Evolutionary conservation across 2,329 filamentous ascomycete genomes (phyloP).

Genomic region (Phyllosticta capitalensis): DNA sequence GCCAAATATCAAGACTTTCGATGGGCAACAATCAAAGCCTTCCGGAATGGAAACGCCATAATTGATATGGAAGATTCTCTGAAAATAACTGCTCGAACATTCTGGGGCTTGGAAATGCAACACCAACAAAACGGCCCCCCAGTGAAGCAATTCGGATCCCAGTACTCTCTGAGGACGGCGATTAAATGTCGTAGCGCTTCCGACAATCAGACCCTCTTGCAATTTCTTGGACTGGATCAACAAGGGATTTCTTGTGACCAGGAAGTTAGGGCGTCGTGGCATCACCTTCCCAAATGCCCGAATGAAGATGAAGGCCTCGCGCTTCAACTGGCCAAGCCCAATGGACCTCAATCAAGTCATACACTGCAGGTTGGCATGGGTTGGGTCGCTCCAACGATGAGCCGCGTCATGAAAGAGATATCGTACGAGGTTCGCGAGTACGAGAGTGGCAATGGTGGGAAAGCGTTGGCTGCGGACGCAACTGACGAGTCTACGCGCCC

Average conservation of each 20-base stretch:
- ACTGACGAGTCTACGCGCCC: too few species aligned
- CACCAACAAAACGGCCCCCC: not conserved
- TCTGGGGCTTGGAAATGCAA: not conserved
- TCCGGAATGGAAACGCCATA: not conserved
- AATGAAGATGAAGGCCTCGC: not conserved
- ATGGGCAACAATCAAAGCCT: not conserved
- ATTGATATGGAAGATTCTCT: slow-evolving; percentile 11
- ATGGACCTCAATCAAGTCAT: not conserved
- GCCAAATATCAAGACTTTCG: slow-evolving; percentile 19
- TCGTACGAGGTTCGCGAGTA: too few species aligned
- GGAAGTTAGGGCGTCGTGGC: not conserved
- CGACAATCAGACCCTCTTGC: not conserved
- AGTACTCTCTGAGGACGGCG: not conserved
- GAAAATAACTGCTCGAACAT: not conserved
- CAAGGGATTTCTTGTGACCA: not conserved
- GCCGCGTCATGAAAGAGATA: not conserved
- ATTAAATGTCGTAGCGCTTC: not conserved
- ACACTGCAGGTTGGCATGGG: not conserved
- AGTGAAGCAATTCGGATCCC: not conserved
- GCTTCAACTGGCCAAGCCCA: not conserved
- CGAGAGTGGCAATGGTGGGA: too few species aligned
- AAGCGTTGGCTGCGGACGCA: too few species aligned
- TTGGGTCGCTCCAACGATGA: not conserved
- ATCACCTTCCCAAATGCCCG: not conserved
- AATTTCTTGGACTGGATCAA: not conserved